These are phyloP conservation scores for Malassezia cuniculi DNA, from an alignment of 1,284 basidiomycete species.

Conservation along the genomic window DNA sequence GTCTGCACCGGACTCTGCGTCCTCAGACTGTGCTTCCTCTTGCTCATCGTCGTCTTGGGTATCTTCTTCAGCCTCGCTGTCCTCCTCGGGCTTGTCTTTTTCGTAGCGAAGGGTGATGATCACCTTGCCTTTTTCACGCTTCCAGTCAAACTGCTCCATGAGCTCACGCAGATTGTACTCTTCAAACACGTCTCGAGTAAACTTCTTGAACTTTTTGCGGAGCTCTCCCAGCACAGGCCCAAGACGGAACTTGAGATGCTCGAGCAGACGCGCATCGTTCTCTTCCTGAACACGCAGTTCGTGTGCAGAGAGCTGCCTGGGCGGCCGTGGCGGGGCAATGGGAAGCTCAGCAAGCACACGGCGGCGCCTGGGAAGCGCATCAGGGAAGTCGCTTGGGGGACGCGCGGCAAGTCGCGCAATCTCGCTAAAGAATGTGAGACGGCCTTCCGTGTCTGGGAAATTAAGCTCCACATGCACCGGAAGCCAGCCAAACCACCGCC, in stretches of 20 bases:
- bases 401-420: conserved; percentile 31
- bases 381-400: conserved; percentile 78
- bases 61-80: conserved; percentile 1
- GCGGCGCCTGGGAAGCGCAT: conserved; percentile 70
- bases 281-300: conserved; percentile 74
- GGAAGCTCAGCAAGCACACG: conserved; percentile 75
- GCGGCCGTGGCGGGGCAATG: conserved; percentile 75
- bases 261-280: conserved; percentile 64
- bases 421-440: conserved; percentile 65
- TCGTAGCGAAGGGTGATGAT: conserved; percentile 59
- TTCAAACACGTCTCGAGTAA: conserved; percentile 61
- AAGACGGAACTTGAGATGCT: conserved; percentile 72
- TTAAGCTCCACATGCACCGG: conserved; percentile 61
- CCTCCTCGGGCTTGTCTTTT: conserved; percentile 45
- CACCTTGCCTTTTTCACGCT: conserved; percentile 30
- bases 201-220: conserved; percentile 83
- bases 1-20: neutral
- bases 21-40: neutral
- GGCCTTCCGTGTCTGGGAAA: conserved; percentile 48
- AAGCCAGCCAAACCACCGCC: conserved; percentile 73
- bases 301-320: conserved; percentile 64
- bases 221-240: conserved; percentile 76
- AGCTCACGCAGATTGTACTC: conserved; percentile 45
- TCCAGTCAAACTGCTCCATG: conserved; percentile 39
- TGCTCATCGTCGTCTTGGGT: conserved; percentile 3